Evolutionary conservation across 306 rosid genomes (phyloP), one percentile per base, ranked within the genome.

Genomic region (Vigna radiata): DNA sequence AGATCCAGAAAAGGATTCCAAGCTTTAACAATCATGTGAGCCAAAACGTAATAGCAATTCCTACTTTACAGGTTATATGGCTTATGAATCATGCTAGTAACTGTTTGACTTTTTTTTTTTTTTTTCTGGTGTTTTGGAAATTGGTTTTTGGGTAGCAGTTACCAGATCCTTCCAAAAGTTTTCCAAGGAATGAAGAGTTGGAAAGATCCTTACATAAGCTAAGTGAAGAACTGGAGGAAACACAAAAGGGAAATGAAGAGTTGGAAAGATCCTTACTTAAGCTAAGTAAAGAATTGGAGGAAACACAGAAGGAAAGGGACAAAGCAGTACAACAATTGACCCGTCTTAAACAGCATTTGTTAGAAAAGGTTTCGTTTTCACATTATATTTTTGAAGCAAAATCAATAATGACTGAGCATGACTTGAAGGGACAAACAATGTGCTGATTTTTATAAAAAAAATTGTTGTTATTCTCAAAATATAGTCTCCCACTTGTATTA

Each of bases 301-400:
- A 89, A 79, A 75, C 89, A 33, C 85, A 79, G n/a, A 79, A 27
- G 73, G 96, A 89, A 70, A 92, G 86, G 89, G 98, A 96, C 82
- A 96, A 86, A 83, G 93, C 91, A 55, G 49, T 86, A 76, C 99
- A 88, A 61, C 80, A 88, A 72, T 82, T 96, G 90, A 60, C 91
- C 49, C 98, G 98, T 52, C 99, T 96, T 82, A 96, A 96, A 84
- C 99, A 96, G 72, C 99, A 96, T 87, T 88, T 96, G 77, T 79
- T 96, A 78, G 96, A 96, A 78, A 96, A 96, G 99, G 99, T 95
- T 80, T 41, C 77, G 29, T 74, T 19, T 78, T 46, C 63, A 59
- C 27, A 37, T 71, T 52, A 17, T 27, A 50, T 66, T 75, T 75
- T 53, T 43, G 49, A 72, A 65, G 60, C 49, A 17, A 44, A 43